A percentile compares a stretch with the other conserved stretches of the same genome.
These are phyloP conservation scores for Phialemoniopsis sp. DNA, from an alignment of 2,329 filamentous ascomycete genomes.

Conservation along the genomic window DNA sequence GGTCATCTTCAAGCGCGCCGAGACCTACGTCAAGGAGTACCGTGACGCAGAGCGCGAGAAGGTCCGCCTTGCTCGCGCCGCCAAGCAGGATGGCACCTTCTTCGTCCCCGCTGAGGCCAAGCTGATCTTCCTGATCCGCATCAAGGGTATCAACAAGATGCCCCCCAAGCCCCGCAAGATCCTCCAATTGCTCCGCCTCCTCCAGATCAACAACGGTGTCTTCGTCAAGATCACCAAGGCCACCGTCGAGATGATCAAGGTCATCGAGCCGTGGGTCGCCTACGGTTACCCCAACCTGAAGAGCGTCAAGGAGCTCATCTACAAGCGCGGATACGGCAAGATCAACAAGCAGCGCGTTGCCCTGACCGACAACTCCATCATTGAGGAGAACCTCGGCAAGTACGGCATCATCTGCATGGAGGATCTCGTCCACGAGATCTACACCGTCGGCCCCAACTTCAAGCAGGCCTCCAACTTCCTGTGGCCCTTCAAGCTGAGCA, in stretches of 20 bases:
- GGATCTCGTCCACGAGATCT: conserved; percentile 99
- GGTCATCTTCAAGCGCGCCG: conserved; percentile 99
- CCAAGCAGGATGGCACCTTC: conserved; percentile 90
- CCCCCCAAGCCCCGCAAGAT: conserved; percentile 99
- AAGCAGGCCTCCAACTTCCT: conserved; percentile 99
- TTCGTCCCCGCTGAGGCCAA: conserved; percentile 94
- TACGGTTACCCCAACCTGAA: conserved; percentile 99
- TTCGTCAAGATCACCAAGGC: conserved; percentile 98
- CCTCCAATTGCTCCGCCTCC: conserved; percentile 96
- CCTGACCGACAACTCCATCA: conserved; percentile 95
- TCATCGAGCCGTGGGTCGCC: conserved; percentile 98
- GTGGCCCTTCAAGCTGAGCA: conserved; percentile 99
- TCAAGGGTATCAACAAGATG: conserved; percentile 99
- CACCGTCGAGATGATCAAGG: conserved; percentile 93
- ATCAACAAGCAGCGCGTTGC: conserved; percentile 96
- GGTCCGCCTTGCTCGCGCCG: conserved; percentile 83
- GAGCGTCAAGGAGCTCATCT: conserved; percentile 97
- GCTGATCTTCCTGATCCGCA: conserved; percentile 96
- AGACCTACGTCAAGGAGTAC: conserved; percentile 99
- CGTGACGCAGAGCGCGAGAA: conserved; percentile 97
- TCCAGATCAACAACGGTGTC: conserved; percentile 99
- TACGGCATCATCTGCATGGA: conserved; percentile 99
- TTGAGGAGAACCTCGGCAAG: conserved; percentile 95
- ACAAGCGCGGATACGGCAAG: conserved; percentile 99
- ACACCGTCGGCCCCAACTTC: conserved; percentile 98